These are phyloP conservation scores for Sclerotinia subarctica DNA, from an alignment of 2,329 filamentous ascomycete species.

Conservation along the genomic window DNA sequence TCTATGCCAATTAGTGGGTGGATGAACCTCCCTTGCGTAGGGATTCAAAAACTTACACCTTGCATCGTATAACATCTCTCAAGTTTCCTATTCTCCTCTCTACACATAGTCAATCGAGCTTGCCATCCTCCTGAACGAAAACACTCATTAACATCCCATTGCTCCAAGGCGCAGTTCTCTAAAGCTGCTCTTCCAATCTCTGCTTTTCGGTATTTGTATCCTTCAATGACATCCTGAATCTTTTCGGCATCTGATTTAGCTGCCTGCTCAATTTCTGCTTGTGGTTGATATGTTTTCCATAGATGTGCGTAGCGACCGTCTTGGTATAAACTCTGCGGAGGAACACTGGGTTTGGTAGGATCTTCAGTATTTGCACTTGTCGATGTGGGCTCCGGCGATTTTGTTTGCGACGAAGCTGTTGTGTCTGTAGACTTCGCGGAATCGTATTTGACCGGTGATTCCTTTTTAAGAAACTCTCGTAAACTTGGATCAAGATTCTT, in stretches of 20 bases:
- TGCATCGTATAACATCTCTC: conserved; percentile 89
- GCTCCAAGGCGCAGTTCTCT: conserved; percentile 90
- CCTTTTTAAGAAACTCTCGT: conserved; percentile 63
- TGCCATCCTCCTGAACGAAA: conserved; percentile 68
- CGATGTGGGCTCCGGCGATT: conserved; percentile 13
- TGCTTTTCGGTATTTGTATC: conserved; percentile 77
- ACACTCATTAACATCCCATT: conserved; percentile 78
- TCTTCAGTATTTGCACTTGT: conserved; percentile 22
- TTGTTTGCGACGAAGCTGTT: conserved; percentile 19
- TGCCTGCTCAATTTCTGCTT: conserved; percentile 64
- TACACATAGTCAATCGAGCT: conserved; percentile 75
- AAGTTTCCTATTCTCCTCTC: conserved; percentile 71
- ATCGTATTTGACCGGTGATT: conserved; percentile 54
- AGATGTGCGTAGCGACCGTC: conserved; percentile 79
- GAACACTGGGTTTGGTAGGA: conserved; percentile 26
- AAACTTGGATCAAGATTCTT: conserved; percentile 62
- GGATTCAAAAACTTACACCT: conserved; percentile 51
- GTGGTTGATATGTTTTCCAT: conserved; percentile 86
- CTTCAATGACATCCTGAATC: conserved; percentile 74
- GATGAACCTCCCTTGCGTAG: background rate
- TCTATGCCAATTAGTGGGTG: conserved; percentile 44
- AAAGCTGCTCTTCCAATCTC: conserved; percentile 77
- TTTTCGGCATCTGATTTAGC: conserved; percentile 75
- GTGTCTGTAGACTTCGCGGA: conserved; percentile 28
- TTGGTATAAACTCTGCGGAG: conserved; percentile 55